Percentiles rank a stretch among this genome's conserved stretches.
These are phyloP conservation scores for Tetrapisispora phaffii DNA, from an alignment of 805 yeast genomes.

Conservation along the genomic window DNA sequence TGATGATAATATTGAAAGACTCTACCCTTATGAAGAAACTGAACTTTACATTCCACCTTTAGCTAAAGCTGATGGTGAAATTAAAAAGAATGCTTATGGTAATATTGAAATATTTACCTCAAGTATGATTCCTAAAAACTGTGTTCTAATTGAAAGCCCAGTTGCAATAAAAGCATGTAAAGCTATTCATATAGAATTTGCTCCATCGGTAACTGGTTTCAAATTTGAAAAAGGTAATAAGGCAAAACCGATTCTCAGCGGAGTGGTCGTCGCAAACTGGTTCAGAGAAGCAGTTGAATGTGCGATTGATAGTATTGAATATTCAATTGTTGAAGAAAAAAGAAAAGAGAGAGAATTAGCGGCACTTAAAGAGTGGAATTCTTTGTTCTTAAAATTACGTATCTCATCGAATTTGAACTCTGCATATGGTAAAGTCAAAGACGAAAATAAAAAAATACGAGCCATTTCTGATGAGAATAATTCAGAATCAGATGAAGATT, in stretches of 20 bases:
- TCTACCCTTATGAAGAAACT: slow-evolving; percentile 76
- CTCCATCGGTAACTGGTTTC: slow-evolving; percentile 80
- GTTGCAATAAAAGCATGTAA: slow-evolving; percentile 63
- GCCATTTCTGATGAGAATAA: not conserved
- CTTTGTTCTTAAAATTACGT: slow-evolving; percentile 28
- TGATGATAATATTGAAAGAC: slow-evolving; percentile 48
- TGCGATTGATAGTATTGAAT: slow-evolving; percentile 25
- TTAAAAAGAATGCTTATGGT: slow-evolving; percentile 70
- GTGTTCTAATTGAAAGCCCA: slow-evolving; percentile 46
- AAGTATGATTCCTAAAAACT: slow-evolving; percentile 78
- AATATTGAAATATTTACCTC: slow-evolving; percentile 73
- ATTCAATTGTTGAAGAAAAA: slow-evolving; percentile 30
- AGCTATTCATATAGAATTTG: slow-evolving; percentile 62
- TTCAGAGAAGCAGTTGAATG: slow-evolving; percentile 29
- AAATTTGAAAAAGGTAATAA: slow-evolving; percentile 46
- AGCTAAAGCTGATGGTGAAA: slow-evolving; percentile 47
- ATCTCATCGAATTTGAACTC: slow-evolving; percentile 33
- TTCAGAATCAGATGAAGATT: slow-evolving; percentile 3
- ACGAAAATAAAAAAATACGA: not conserved
- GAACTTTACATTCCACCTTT: slow-evolving; percentile 59
- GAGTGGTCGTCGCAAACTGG: slow-evolving; percentile 62
- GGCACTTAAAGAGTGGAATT: slow-evolving; percentile 34
- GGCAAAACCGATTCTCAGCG: slow-evolving; percentile 60
- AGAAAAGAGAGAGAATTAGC: slow-evolving; percentile 36
- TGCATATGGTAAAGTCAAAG: slow-evolving; percentile 34